These are phyloP conservation scores for grape (Vitis vinifera) DNA, from an alignment of 164 flowering plant species.

Conservation along the genomic window ASM3070453v1 NC_081816.1:8434501-8435000, in stretches of 20 bases:
- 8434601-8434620: background rate
- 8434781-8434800: too few relatives aligned
- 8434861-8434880: too few relatives aligned
- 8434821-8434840: too few relatives aligned
- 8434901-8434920: too few relatives aligned
- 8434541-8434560: constrained; percentile 6
- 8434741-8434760: constrained; percentile 23
- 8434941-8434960: too few relatives aligned
- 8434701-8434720: background rate
- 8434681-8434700: constrained; percentile 19
- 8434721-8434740: constrained; percentile 5
- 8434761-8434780: too few relatives aligned
- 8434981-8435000: too few relatives aligned
- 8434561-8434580: constrained; percentile 13
- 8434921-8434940: too few relatives aligned
- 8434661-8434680: constrained; percentile 23
- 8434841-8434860: too few relatives aligned
- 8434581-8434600: background rate
- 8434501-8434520: constrained; percentile 13
- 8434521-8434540: constrained; percentile 6
- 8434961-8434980: too few relatives aligned
- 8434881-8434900: too few relatives aligned
- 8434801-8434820: too few relatives aligned
- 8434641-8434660: constrained; percentile 20
- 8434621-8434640: constrained; percentile 31